Evolutionary conservation across 768 basidiomycete genomes (phyloP).

Genomic region (Lactarius vividus): DNA sequence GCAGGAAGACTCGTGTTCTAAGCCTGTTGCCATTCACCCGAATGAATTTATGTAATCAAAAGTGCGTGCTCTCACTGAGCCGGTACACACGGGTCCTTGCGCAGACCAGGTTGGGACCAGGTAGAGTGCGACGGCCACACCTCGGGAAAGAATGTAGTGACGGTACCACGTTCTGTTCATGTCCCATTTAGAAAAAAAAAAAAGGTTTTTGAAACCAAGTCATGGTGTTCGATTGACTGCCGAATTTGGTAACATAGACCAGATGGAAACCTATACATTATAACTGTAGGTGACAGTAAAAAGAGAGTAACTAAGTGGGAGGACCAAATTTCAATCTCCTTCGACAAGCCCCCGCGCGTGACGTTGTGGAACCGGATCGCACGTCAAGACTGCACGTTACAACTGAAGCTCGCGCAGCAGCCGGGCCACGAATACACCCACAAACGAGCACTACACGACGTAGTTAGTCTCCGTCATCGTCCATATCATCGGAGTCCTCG

Average conservation of each 20-base stretch:
- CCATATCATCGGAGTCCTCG: slow-evolving; percentile 34
- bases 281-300: neutral
- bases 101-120: neutral
- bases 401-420: neutral
- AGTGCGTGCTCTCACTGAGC: neutral
- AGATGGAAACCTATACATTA: neutral
- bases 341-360: neutral
- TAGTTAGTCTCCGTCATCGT: neutral
- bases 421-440: neutral
- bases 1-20: slow-evolving; percentile 12
- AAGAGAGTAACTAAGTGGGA: neutral
- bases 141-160: no score
- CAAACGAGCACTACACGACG: neutral
- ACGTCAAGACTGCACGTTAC: neutral
- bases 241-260: neutral
- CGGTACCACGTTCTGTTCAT: no score
- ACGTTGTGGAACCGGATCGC: neutral
- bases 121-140: no score
- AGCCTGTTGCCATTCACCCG: neutral
- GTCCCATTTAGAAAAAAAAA: no score
- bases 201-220: neutral
- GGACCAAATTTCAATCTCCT: neutral
- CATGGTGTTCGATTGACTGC: neutral
- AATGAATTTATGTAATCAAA: slow-evolving; percentile 1
- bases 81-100: neutral